A percentile compares a stretch with the other conserved stretches of the same genome.
phyloP scores from a whole-genome alignment of 108 stramenopile species.

The Skeletonema marinoi region DNA sequence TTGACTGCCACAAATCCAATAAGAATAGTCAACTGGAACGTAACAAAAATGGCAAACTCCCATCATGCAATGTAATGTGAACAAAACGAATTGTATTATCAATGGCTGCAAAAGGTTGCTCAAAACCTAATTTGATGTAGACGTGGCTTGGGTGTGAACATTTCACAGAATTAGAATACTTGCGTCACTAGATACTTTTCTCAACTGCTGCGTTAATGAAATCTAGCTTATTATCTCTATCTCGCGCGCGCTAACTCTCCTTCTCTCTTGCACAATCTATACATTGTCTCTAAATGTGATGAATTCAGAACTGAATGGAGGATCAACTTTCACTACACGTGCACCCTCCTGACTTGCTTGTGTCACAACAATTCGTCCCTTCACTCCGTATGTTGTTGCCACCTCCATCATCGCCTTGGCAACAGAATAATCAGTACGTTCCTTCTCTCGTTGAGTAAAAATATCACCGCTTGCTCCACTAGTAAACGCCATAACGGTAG shows the following conservation, averaged over 20 bases:
- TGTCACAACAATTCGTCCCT: constrained; percentile 82
- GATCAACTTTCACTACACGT: constrained; percentile 81
- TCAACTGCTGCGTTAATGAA: not conserved
- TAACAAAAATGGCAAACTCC: no score
- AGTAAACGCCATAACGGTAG: constrained; percentile 97
- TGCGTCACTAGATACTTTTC: no score
- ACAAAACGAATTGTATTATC: no score
- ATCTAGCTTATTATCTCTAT: not conserved
- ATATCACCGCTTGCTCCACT: constrained; percentile 97
- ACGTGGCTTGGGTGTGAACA: no score
- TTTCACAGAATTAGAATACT: no score
- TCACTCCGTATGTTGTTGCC: constrained; percentile 78
- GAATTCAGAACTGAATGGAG: constrained; percentile 81
- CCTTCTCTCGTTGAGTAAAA: constrained; percentile 95
- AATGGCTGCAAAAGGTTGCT: no score
- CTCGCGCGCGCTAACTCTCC: not conserved
- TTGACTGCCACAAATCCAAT: no score
- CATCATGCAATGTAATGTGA: no score
- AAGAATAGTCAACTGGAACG: no score
- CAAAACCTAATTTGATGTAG: no score
- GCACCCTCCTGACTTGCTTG: constrained; percentile 82
- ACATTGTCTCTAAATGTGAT: constrained; percentile 89
- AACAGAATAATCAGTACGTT: constrained; percentile 91
- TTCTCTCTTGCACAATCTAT: not conserved
- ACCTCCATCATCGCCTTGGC: constrained; percentile 94